Conservation (phyloP, 495 filamentous ascomycete species). For the Aspergillus panamensis region DNA sequence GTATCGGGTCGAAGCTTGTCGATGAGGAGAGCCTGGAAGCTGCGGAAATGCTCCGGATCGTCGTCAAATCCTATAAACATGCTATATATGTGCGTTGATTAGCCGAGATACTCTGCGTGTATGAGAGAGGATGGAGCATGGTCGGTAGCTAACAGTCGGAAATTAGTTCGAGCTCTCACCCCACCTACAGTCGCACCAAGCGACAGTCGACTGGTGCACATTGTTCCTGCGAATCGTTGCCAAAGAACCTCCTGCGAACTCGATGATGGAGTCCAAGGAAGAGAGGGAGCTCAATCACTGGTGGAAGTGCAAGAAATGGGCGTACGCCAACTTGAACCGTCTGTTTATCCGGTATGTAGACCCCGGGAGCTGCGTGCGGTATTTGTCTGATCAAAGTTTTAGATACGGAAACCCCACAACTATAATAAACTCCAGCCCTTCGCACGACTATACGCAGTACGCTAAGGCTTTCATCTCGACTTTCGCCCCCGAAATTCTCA, state of each 20-base stretch:
- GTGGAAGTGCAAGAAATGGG: conserved; percentile 99
- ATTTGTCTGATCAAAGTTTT: conserved; percentile 15
- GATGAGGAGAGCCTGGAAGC: conserved; percentile 89
- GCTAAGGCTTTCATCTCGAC: conserved; percentile 86
- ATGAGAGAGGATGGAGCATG: conserved; percentile 19
- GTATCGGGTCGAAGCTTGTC: conserved; percentile 81
- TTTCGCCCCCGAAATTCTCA: conserved; percentile 93
- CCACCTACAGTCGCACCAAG: conserved; percentile 69
- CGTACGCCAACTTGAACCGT: conserved; percentile 93
- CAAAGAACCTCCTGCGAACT: conserved; percentile 74
- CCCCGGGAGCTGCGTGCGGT: not conserved
- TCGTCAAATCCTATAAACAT: conserved; percentile 95
- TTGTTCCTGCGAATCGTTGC: conserved; percentile 86
- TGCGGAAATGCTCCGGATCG: conserved; percentile 91
- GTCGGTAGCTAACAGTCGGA: not conserved
- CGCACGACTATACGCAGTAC: conserved; percentile 67
- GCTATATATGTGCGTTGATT: conserved; percentile 78
- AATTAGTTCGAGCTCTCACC: conserved; percentile 78
- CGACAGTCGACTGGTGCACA: conserved; percentile 91
- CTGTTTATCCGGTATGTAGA: conserved; percentile 78
- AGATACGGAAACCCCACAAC: conserved; percentile 86
- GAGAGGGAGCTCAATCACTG: conserved; percentile 93
- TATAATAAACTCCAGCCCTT: conserved; percentile 59
- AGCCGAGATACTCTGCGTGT: not conserved
- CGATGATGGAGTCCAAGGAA: conserved; percentile 75